Evolutionary conservation across 2,329 filamentous ascomycete genomes (phyloP).

Genomic region (Alternaria gaisen): DNA sequence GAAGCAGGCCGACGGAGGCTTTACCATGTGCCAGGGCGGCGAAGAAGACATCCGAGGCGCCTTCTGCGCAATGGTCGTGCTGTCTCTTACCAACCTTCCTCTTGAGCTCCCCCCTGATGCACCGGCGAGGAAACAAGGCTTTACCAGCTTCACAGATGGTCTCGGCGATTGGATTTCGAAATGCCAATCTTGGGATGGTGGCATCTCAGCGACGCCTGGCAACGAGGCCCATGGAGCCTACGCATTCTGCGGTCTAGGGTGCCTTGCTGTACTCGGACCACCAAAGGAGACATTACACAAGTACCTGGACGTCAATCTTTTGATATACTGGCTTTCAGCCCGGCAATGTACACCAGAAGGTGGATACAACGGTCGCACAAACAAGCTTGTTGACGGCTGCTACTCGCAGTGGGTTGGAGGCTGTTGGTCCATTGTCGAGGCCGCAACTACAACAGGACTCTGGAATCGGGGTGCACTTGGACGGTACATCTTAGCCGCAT

Average conservation of each 20-base stretch:
- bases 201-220: constrained; percentile 84
- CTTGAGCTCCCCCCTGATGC: constrained; percentile 78
- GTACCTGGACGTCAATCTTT: constrained; percentile 78
- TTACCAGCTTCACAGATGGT: constrained; percentile 72
- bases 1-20: constrained; percentile 90
- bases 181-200: constrained; percentile 97
- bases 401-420: constrained; percentile 98
- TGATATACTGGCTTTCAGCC: constrained; percentile 88
- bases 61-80: constrained; percentile 87
- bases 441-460: constrained; percentile 65
- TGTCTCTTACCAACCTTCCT: constrained; percentile 84
- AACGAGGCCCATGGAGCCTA: constrained; percentile 96
- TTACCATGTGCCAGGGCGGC: constrained; percentile 83
- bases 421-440: constrained; percentile 92
- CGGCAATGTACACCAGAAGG: constrained; percentile 92
- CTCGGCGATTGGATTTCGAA: constrained; percentile 81
- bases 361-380: constrained; percentile 91
- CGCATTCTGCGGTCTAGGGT: constrained; percentile 91
- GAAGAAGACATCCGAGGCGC: constrained; percentile 94
- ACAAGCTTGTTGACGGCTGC: constrained; percentile 97
- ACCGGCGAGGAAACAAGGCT: constrained; percentile 69
- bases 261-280: constrained; percentile 83
- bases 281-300: constrained; percentile 77
- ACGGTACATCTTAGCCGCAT: constrained; percentile 89
- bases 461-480: constrained; percentile 87